A percentile compares a stretch with the other conserved stretches of the same genome.
phyloP scores from a whole-genome alignment of 192 early-diverging fungal species.

The Coemansia sp. region DNA sequence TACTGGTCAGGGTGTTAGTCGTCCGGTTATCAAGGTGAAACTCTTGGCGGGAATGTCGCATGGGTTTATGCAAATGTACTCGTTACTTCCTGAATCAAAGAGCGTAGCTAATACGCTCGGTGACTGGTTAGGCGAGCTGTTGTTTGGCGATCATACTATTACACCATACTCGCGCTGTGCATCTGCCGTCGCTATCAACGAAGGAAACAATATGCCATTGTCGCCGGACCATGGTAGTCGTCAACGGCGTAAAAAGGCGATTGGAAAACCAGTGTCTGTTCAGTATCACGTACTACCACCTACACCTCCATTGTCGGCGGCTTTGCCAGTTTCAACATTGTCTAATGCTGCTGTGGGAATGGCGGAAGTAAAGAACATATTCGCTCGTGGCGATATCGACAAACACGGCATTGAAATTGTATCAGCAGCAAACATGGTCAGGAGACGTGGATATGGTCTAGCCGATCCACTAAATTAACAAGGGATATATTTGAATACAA shows the following conservation, averaged over 20 bases:
- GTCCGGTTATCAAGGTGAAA: conserved; percentile 44
- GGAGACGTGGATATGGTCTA: conserved; percentile 41
- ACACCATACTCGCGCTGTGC: conserved; percentile 11
- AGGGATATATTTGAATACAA: not conserved
- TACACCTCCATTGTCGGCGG: not conserved
- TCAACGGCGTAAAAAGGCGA: not conserved
- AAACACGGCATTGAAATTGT: conserved; percentile 46
- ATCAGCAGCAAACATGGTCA: conserved; percentile 47
- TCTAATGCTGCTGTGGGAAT: not conserved
- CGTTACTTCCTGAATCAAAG: conserved; percentile 47
- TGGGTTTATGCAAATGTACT: conserved; percentile 57
- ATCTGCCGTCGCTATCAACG: conserved; percentile 15
- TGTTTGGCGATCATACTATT: conserved; percentile 24
- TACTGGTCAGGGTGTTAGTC: not conserved
- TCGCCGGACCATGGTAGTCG: not conserved
- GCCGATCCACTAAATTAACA: conserved; percentile 45
- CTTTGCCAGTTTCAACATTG: not conserved
- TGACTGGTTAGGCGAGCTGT: conserved; percentile 45
- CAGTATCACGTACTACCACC: conserved; percentile 1
- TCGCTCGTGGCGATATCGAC: conserved; percentile 24
- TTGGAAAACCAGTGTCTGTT: not conserved
- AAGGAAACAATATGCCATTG: not conserved
- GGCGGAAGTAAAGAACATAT: conserved; percentile 12
- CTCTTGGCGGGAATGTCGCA: conserved; percentile 55
- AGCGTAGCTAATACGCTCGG: conserved; percentile 33